Evolutionary conservation across 2,329 filamentous ascomycete genomes (phyloP).

Genomic region (Ceratocystis variospora): DNA sequence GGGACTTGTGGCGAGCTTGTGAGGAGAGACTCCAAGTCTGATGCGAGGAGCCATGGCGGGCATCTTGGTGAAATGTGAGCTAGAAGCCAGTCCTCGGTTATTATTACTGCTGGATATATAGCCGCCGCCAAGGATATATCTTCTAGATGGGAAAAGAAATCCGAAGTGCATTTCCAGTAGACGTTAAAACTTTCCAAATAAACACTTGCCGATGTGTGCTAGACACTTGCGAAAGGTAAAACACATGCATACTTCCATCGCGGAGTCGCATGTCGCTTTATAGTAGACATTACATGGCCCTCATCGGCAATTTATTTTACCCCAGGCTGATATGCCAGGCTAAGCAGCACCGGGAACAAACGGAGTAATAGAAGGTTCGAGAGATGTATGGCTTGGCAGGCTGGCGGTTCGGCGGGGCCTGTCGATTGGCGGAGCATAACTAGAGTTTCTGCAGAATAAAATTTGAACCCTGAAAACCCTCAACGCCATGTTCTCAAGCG

Average conservation of each 20-base stretch:
- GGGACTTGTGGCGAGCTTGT: too few relatives aligned
- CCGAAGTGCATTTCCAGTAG: too few relatives aligned
- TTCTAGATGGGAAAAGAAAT: neutral
- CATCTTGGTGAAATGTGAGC: too few relatives aligned
- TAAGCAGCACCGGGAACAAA: neutral
- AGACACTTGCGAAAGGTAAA: neutral
- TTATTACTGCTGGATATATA: too few relatives aligned
- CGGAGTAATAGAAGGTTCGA: neutral
- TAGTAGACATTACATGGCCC: neutral
- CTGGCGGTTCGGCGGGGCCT: neutral
- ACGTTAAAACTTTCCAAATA: too few relatives aligned
- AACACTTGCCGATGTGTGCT: too few relatives aligned
- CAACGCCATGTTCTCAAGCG: neutral
- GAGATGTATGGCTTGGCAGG: neutral
- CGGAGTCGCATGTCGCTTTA: neutral
- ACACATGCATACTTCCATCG: neutral
- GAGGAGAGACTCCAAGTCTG: too few relatives aligned
- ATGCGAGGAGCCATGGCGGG: too few relatives aligned
- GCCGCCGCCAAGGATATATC: neutral
- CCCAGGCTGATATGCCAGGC: neutral
- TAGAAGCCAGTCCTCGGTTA: too few relatives aligned
- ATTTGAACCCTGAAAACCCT: neutral
- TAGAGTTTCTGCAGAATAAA: neutral
- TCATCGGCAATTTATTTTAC: too few relatives aligned
- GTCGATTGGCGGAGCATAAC: neutral